Evolutionary conservation across 306 rosid genomes (phyloP), one percentile per base, ranked within the genome.

Genomic region (Pterocarpus santalinus): DNA sequence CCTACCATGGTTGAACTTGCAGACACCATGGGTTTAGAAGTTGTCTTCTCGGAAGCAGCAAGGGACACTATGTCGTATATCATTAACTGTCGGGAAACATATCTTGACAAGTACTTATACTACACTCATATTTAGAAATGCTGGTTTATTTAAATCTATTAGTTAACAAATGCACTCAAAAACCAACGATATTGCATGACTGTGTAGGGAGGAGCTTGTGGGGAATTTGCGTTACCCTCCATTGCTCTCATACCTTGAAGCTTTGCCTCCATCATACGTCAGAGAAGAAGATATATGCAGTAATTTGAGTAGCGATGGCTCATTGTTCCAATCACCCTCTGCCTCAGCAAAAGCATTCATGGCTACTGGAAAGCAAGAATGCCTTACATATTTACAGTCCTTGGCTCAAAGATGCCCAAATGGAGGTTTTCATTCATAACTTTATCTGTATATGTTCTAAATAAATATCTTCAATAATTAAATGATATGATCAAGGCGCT

Each of bases 261-360:
- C 83, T 5, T n/a, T 86, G 56, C 81, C 89, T 80, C 14, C 55
- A n/a, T 60, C 81, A 4, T 66, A 41, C 36, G 67, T 86, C 60
- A 63, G 8, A 2, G 69, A 67, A 83, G 68, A 80, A 58, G 85
- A 70, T 51, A 83, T 86, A 65, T 17, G 41, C 9, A 71, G 28
- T 15, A 69, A 76, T 11, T 66, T 86, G 71, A 71, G 83, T 62
- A 32, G 3, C 9, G 85, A 80, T 73, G 90, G 89, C 3, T 86
- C 89, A 8, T 33, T 86, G 69, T 80, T 80, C 52, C 85, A 83
- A 35, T 86, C 89, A 1, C 89, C 89, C 30, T 83, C 89, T 36
- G 87, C 89, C 46, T 72, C 85, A 0, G 87, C 89, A 76, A 76
- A 69, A 72, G 85, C 83, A 72, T 83, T 60, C 55, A 80, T 83